These are phyloP conservation scores for Atkinsonella texensis DNA, from an alignment of 2,329 filamentous ascomycete species.

Conservation along the genomic window DNA sequence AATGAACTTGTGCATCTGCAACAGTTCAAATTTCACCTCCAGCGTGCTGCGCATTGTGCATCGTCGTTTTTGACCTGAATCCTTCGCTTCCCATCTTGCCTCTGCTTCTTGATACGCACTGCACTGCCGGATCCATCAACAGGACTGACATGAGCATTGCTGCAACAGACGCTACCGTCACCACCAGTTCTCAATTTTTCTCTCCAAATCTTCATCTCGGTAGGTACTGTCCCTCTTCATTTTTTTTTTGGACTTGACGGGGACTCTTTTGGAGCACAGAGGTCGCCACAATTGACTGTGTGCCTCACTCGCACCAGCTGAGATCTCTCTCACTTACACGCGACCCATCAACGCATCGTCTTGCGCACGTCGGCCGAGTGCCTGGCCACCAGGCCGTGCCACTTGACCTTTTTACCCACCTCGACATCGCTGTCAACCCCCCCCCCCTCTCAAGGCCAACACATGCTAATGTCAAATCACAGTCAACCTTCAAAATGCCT, in stretches of 20 bases:
- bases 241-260: not conserved
- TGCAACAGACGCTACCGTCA: slow-evolving; percentile 11
- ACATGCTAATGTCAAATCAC: slow-evolving; percentile 7
- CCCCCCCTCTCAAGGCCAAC: not conserved
- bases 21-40: slow-evolving; percentile 5
- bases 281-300: slow-evolving; percentile 14
- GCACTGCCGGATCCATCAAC: slow-evolving; percentile 2
- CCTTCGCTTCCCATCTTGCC: not conserved
- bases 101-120: slow-evolving; percentile 3
- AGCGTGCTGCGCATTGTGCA: slow-evolving; percentile 8
- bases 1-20: slow-evolving; percentile 11
- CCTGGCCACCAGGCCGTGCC: not conserved
- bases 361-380: not conserved
- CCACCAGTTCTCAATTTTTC: slow-evolving; percentile 11
- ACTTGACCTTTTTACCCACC: not conserved
- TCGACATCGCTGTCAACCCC: not conserved
- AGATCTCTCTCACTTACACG: slow-evolving; percentile 4
- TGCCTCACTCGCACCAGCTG: slow-evolving; percentile 10
- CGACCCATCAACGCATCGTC: not conserved
- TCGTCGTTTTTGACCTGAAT: slow-evolving; percentile 4
- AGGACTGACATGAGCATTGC: slow-evolving; percentile 7
- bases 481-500: slow-evolving; percentile 38
- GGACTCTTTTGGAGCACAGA: slow-evolving; percentile 5
- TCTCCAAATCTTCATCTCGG: not conserved
- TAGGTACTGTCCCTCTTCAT: slow-evolving; percentile 1